Conservation (phyloP, 371 early-diverging fungal genomes). For the Mortierella sp. region DNA sequence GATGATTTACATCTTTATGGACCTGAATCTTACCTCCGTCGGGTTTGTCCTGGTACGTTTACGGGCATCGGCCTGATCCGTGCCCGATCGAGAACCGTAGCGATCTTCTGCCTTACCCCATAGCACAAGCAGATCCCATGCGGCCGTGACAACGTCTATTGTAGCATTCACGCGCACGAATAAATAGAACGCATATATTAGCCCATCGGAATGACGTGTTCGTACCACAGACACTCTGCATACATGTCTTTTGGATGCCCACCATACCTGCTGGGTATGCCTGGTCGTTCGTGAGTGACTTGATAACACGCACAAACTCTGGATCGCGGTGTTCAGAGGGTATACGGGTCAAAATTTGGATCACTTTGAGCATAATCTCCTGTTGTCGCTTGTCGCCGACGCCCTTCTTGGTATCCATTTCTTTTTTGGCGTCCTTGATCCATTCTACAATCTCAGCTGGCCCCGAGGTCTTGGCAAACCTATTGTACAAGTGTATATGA, state of each 20-base stretch:
- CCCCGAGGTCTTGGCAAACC: neutral
- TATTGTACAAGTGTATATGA: neutral
- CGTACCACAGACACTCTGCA: neutral
- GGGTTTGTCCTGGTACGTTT: neutral
- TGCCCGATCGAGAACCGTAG: neutral
- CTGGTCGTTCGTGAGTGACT: neutral
- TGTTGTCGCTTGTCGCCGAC: neutral
- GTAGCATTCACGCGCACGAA: too few species aligned
- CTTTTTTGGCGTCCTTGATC: neutral
- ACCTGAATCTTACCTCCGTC: constrained; percentile 5
- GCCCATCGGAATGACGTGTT: neutral
- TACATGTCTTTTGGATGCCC: neutral
- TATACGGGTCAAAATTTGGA: neutral
- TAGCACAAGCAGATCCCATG: neutral
- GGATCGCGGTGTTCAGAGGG: neutral
- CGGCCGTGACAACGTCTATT: neutral
- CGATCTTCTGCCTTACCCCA: neutral
- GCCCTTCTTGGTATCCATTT: neutral
- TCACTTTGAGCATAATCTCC: neutral
- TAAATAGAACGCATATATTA: too few species aligned
- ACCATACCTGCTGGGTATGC: neutral
- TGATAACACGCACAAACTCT: neutral
- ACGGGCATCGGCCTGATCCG: neutral
- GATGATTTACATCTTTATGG: too few species aligned
- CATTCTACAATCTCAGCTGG: neutral